A percentile compares a stretch with the other conserved stretches of the same genome.
Evolutionary conservation across 2,329 filamentous ascomycete species (phyloP).

Genomic region (Beauveria rudraprayagi): DNA sequence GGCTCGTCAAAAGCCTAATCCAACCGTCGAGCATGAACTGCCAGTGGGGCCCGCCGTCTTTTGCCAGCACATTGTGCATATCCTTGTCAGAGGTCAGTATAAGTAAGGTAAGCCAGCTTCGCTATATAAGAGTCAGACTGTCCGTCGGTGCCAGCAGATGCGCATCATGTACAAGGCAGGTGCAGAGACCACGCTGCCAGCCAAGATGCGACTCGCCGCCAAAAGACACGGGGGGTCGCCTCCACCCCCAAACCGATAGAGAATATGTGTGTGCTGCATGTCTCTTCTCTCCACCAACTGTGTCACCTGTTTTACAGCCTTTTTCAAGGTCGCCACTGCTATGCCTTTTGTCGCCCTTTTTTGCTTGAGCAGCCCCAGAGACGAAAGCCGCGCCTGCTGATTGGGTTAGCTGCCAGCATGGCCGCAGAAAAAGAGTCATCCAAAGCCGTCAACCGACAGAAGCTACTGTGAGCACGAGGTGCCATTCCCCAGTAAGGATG

Average conservation of each 20-base stretch:
- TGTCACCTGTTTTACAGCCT: slow-evolving; percentile 8
- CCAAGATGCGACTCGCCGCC: background rate
- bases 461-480: slow-evolving; percentile 7
- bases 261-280: slow-evolving; percentile 4
- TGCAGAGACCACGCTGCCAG: background rate
- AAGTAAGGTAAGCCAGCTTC: background rate
- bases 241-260: background rate
- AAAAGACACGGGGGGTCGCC: background rate
- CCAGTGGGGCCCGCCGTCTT: background rate
- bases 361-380: background rate
- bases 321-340: background rate
- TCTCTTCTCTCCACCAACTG: slow-evolving; percentile 7
- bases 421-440: background rate
- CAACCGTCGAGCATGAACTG: background rate
- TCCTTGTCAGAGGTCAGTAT: background rate
- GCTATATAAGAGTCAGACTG: slow-evolving; percentile 3
- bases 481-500: slow-evolving; percentile 4
- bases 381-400: background rate
- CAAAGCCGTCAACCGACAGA: slow-evolving; percentile 1
- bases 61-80: slow-evolving; percentile 9
- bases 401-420: background rate
- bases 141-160: background rate
- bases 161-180: background rate
- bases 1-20: slow-evolving; percentile 1
- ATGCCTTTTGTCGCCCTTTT: background rate